Base-by-base conservation (phyloP, 2,329 filamentous ascomycete species). In the Stagonosporopsis chrysanthemi region DNA sequence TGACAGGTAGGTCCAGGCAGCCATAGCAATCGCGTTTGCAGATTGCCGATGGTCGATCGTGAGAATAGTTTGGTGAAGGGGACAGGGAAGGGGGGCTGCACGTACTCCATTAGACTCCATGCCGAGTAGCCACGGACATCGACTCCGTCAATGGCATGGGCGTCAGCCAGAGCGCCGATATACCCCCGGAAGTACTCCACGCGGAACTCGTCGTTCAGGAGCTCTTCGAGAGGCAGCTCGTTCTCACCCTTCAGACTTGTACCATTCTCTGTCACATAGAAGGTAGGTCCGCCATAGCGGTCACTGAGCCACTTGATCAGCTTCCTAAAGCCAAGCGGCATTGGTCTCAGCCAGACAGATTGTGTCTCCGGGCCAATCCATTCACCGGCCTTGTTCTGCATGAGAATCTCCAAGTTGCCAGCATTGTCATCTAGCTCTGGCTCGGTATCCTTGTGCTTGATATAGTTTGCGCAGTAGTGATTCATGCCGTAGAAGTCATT, bases 401-500 rank as follows among this genome's bases (percentile, higher is more conserved):
- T 86, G 38, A 89, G 82, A 2, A 87, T 83, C 68, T 95, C 90
- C 33, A 96, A 79, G 75, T 96, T 90, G 50, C 92, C 92, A 12
- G 86, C 79, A 76, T 86, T 87, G 78, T 96, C 91, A 47, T 89
- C 83, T 4, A 80, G 79, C 1, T 84, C 82, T 0, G 90, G 79
- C 44, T 83, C 79, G 6, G 83, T 84, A 7, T 84, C 82, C 70
- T 86, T 86, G 78, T 93, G 88, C 75, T 87, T 88, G 79, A 96
- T 88, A 79, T 90, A 96, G 82, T 95, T 91, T 71, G 91, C 89
- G 47, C 90, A 93, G 82, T 96, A 96, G 82, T 92, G 90, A 82
- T 96, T 96, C 90, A 94, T 94, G 75, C 91, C 92, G 77, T 96
- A 96, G 78, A 96, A 96, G 81, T 96, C 92, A 76, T 95, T 95